phyloP scores from a whole-genome alignment of 2,329 filamentous ascomycete species.

The Chlorencoelia australis region DNA sequence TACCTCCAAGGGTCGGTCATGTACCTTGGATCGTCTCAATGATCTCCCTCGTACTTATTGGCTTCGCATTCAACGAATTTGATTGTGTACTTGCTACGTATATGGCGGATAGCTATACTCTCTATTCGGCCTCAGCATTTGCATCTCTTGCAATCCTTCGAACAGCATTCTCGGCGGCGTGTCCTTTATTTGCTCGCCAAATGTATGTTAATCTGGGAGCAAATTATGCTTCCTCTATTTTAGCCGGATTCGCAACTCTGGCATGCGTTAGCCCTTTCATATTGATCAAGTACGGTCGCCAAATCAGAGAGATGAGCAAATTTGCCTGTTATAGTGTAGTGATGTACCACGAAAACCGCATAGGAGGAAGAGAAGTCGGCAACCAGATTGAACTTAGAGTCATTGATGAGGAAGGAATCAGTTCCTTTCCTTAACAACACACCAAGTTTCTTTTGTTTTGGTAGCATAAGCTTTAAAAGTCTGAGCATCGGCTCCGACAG shows the following conservation, averaged over 20 bases:
- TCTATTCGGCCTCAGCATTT: conserved; percentile 35
- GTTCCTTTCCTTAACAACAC: too few relatives aligned
- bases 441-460: too few relatives aligned
- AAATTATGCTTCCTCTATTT: conserved; percentile 31
- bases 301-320: not conserved
- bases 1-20: conserved; percentile 30
- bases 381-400: too few relatives aligned
- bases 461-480: too few relatives aligned
- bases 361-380: too few relatives aligned
- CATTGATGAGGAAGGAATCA: too few relatives aligned
- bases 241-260: conserved; percentile 32
- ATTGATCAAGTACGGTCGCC: conserved; percentile 29
- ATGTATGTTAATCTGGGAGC: conserved; percentile 32
- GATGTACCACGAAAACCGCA: too few relatives aligned
- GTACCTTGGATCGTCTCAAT: conserved; percentile 33
- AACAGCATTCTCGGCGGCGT: conserved; percentile 31
- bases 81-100: conserved; percentile 32
- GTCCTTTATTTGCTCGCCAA: conserved; percentile 31
- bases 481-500: too few relatives aligned
- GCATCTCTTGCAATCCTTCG: conserved; percentile 33
- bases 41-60: conserved; percentile 33
- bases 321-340: not conserved
- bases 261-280: conserved; percentile 31
- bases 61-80: conserved; percentile 39
- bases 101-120: conserved; percentile 34